A percentile compares a stretch with the other conserved stretches of the same genome.
Conservation (phyloP, 352 stramenopile species). For the Globisporangium alternatum region DNA sequence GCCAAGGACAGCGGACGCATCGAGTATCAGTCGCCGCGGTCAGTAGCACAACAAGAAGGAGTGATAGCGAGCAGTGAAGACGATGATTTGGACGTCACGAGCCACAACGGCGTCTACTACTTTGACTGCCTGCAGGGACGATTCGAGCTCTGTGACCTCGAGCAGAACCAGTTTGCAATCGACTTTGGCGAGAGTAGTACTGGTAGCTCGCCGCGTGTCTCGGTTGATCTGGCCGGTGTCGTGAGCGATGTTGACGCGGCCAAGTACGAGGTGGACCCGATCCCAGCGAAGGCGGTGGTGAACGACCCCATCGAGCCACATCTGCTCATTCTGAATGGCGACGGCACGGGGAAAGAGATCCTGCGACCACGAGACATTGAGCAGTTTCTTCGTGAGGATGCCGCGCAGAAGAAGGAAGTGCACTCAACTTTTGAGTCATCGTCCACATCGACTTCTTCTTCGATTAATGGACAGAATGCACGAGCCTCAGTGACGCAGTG, state of each 20-base stretch:
- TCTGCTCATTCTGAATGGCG: constrained; percentile 68
- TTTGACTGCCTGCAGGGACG: constrained; percentile 53
- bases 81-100: constrained; percentile 57
- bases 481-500: not conserved
- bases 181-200: constrained; percentile 26
- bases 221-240: constrained; percentile 57
- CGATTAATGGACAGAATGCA: constrained; percentile 6
- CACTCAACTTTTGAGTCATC: not conserved
- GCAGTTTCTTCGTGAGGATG: constrained; percentile 21
- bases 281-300: constrained; percentile 58
- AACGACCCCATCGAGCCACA: constrained; percentile 76
- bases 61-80: constrained; percentile 26
- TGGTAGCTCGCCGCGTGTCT: constrained; percentile 19
- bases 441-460: not conserved
- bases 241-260: constrained; percentile 46
- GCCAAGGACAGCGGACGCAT: constrained; percentile 72
- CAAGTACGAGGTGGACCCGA: constrained; percentile 48
- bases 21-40: constrained; percentile 37
- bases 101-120: constrained; percentile 67
- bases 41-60: not conserved
- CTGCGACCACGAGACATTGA: constrained; percentile 46
- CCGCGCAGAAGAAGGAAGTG: not conserved
- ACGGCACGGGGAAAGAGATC: constrained; percentile 64
- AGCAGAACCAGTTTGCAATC: constrained; percentile 67
- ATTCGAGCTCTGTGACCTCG: constrained; percentile 64